Base-by-base conservation (phyloP, 192 early-diverging fungal species). In the Linnemannia hyalina region DNA sequence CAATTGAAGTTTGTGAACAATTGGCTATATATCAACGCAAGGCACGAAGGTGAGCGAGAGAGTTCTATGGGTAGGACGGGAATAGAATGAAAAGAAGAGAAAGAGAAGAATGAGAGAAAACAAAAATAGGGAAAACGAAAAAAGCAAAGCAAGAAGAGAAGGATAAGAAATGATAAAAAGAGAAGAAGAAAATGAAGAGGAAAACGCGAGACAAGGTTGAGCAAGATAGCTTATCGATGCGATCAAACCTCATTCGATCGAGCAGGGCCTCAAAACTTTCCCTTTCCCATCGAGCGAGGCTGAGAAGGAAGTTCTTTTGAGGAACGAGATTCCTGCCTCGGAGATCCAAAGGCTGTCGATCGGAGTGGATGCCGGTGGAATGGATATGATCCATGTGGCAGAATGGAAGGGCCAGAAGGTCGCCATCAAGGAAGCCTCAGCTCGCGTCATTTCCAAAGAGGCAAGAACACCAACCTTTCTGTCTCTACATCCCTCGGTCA, bases 351-450 rank as follows among this genome's bases (percentile, higher is more conserved):
- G 78, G 9, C 36, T 86, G 10, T 78, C 84, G 6, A 86, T 86
- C 26, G 84, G 84, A 36, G 76, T 86, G 6, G 84, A 86, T 38
- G 84, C 72, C 9, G 84, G 84, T 8, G 84, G 84, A 22, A 86
- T 86, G 84, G 84, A 80, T 26, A 75, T 78, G 9, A 81, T 86
- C 44, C 84, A 86, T 44, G 29, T 80, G 41, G 84, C 76, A 16
- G 80, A 86, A 55, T 86, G 79, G 75, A 86, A 78, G 52, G 84
- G 84, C 1, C 54, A 74, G 63, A 80, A 86, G 68, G 84, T 86
- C 29, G 84, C 84, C 9, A 86, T 86, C 54, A 86, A 81, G 42
- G 84, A 86, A 26, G 84, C 84, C 13, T 68, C 75, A 4, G 40
- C 42, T 16, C 75, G 78, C 4, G 84, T 81, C 41, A 86, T 86